Evolutionary conservation across 805 yeast species (phyloP).

Genomic region (Limtongozyma cylindracea): DNA sequence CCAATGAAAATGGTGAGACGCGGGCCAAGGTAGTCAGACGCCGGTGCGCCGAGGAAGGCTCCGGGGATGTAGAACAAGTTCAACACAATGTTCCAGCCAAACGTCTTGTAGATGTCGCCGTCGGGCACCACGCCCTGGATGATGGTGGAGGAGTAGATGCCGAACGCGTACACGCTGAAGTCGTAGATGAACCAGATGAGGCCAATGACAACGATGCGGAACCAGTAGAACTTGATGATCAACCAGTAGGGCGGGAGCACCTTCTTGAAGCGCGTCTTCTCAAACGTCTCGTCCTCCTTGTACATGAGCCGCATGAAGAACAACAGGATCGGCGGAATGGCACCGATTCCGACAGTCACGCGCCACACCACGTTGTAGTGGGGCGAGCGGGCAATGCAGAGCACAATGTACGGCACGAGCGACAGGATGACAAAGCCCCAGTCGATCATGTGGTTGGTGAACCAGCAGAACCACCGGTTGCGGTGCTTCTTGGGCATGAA

Average conservation of each 20-base stretch:
- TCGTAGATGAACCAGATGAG: conserved; percentile 83
- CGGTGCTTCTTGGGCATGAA: conserved; percentile 58
- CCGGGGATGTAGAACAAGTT: conserved; percentile 84
- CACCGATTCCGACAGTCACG: conserved; percentile 73
- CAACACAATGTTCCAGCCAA: conserved; percentile 84
- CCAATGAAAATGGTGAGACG: conserved; percentile 53
- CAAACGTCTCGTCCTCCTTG: conserved; percentile 48
- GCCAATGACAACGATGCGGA: conserved; percentile 43
- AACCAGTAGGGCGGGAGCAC: conserved; percentile 35
- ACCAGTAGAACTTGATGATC: conserved; percentile 64
- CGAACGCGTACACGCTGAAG: conserved; percentile 70
- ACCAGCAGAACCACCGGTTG: conserved; percentile 75
- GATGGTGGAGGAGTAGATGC: conserved; percentile 59
- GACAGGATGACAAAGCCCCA: conserved; percentile 64
- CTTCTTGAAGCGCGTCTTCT: conserved; percentile 38
- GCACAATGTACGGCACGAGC: conserved; percentile 63
- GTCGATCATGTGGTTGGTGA: conserved; percentile 77
- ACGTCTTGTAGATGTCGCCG: conserved; percentile 39
- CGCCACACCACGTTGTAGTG: conserved; percentile 80
- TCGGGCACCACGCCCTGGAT: conserved; percentile 29
- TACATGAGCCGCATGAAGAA: conserved; percentile 57
- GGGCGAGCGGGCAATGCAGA: conserved; percentile 55
- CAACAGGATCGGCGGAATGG: conserved; percentile 59
- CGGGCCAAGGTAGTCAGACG: conserved; percentile 84
- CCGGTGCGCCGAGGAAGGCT: conserved; percentile 60